A percentile compares a stretch with the other conserved stretches of the same genome.
phyloP scores from a whole-genome alignment of 73 alveolate species.

The Diophrys appendiculata region DNA sequence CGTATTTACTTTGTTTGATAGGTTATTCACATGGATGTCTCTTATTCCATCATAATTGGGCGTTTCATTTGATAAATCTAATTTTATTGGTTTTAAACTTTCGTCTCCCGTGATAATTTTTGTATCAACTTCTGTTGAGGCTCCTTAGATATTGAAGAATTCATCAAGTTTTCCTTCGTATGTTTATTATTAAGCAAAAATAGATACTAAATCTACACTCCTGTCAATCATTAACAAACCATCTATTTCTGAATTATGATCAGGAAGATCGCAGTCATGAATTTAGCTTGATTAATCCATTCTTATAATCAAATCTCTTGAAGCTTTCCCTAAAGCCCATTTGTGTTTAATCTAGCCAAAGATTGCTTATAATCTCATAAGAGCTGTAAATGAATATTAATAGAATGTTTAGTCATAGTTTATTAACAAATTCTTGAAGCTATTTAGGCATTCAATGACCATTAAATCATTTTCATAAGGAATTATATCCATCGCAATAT shows the following conservation, averaged over 20 bases:
- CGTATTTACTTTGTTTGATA: not conserved
- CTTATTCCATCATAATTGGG: not conserved
- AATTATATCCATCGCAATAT: not conserved
- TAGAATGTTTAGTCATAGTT: not conserved
- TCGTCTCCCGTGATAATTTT: not conserved
- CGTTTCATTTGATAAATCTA: not conserved
- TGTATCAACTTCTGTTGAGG: slow-evolving; percentile 3
- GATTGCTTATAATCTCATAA: not conserved
- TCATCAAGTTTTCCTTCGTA: slow-evolving; percentile 88
- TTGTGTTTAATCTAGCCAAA: not conserved
- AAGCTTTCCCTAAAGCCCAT: not conserved
- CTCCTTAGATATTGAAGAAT: slow-evolving; percentile 54
- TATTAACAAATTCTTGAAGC: not conserved
- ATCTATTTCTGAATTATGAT: slow-evolving; percentile 54
- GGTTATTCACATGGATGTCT: not conserved
- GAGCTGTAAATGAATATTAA: not conserved
- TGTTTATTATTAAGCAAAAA: slow-evolving; percentile 74
- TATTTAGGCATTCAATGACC: not conserved
- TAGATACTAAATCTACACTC: slow-evolving; percentile 73
- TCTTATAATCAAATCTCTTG: not conserved
- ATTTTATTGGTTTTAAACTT: no score
- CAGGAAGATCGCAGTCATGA: not conserved
- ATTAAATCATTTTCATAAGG: not conserved
- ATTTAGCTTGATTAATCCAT: not conserved
- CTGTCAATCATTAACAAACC: slow-evolving; percentile 78